Conservation (phyloP, 192 early-diverging fungal genomes). For the Backusella tuberculispora region DNA sequence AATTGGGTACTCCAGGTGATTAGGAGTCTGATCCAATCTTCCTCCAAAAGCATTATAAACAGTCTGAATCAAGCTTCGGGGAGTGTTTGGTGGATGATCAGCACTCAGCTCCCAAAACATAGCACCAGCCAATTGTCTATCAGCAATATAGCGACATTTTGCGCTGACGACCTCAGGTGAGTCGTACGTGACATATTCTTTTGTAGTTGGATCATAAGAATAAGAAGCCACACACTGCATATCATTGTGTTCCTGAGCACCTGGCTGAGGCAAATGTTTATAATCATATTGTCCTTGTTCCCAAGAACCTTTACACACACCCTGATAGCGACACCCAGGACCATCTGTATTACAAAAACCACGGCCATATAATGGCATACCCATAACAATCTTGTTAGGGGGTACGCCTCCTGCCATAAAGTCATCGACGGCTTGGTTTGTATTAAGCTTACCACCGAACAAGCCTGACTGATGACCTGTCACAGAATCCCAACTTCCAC, state of each 20-base stretch:
- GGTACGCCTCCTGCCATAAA: conserved; percentile 79
- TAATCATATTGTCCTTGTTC: conserved; percentile 92
- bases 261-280: conserved; percentile 71
- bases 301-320: conserved; percentile 80
- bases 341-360: conserved; percentile 87
- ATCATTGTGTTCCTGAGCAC: conserved; percentile 78
- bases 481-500: conserved; percentile 63
- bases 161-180: conserved; percentile 61
- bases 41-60: conserved; percentile 37
- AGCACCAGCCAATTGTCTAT: conserved; percentile 63
- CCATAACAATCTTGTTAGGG: conserved; percentile 83
- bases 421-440: conserved; percentile 71
- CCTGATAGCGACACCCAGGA: conserved; percentile 62
- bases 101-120: conserved; percentile 83
- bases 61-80: conserved; percentile 46
- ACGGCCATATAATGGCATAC: conserved; percentile 92
- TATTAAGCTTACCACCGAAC: conserved; percentile 60
- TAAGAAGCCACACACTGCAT: conserved; percentile 75
- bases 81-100: conserved; percentile 48
- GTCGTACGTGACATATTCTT: conserved; percentile 87
- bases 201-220: conserved; percentile 70
- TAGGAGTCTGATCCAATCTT: conserved; percentile 38
- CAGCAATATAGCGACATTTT: conserved; percentile 69
- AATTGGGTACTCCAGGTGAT: conserved; percentile 49
- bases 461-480: conserved; percentile 92